These are phyloP conservation scores for Caryopteris hybrid DNA, from an alignment of 305 asterid species.

Conservation along the genomic window DNA sequence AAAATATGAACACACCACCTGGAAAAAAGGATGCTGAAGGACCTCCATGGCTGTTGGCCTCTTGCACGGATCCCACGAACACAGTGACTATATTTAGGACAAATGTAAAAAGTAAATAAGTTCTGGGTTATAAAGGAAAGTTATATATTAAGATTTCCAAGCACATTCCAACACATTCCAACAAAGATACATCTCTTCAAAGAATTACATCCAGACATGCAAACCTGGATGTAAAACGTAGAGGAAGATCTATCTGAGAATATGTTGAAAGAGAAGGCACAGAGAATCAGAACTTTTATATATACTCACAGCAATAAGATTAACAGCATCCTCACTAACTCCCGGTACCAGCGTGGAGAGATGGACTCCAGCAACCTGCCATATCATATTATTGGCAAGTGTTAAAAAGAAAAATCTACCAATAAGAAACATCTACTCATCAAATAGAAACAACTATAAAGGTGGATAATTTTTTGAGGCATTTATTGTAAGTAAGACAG, in stretches of 20 bases:
- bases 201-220: not conserved
- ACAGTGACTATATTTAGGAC: constrained; percentile 42
- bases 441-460: constrained; percentile 1
- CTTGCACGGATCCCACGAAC: constrained; percentile 76
- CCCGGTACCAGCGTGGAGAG: constrained; percentile 67
- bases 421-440: not conserved
- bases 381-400: not conserved
- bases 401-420: not conserved
- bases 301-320: constrained; percentile 63
- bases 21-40: constrained; percentile 75
- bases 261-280: no score
- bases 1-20: constrained; percentile 25
- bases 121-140: not conserved
- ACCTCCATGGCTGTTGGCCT: constrained; percentile 67
- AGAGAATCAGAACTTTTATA: not conserved
- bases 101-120: constrained; percentile 8
- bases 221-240: not conserved
- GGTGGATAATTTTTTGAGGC: not conserved
- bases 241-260: not conserved
- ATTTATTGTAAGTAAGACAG: no score
- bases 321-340: constrained; percentile 69
- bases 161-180: not conserved
- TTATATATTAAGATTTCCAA: not conserved
- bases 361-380: constrained; percentile 64
- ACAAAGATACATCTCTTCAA: not conserved